Base-by-base conservation (phyloP, 2,329 filamentous ascomycete species). In the Fusarium clavum region DNA sequence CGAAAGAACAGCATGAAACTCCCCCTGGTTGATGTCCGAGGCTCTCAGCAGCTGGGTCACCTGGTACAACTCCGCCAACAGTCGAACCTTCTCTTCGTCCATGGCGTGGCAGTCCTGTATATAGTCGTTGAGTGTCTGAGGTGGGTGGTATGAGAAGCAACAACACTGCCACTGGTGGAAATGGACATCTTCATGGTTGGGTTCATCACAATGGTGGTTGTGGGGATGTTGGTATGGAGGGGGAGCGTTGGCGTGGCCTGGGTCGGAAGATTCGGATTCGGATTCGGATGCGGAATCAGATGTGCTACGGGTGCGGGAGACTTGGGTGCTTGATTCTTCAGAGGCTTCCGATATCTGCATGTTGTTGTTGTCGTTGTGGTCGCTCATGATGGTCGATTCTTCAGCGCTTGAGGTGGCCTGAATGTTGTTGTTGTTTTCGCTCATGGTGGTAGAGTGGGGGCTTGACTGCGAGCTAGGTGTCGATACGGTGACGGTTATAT, bases 361-460 rank as follows among this genome's bases (percentile, higher is more conserved):
- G 16, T 20, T 12, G 1, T 2, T 20, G 18, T 16, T 12, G n/a
- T n/a, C n/a, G n/a, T n/a, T n/a, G 5, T 16, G 12, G 14, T 27
- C 48, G 9, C 6, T 16, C 32, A 52, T 40, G 4, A 9, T 20
- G 12, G 18, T n/a, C 2, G 29, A 27, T 13, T 16, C 20, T 2
- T 4, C 11, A 5, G 22, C 16, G 8, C 13, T 5, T 3, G 14
- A 18, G 6, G 22, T 6, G 14, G 6, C 13, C 9, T 40, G 32
- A 2, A 5, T 16, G 5, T 11, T 20, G 0, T 2, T 20, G 18
- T n/a, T 40, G 2, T 20, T 6, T 16, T 27, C 32, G 7, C 8
- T 20, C 32, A 52, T 52, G 8, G 4, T 38, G 18, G 22, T 38
- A 4, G 2, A 13, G 18, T 2, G 12, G 22, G 10, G 14, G 18